Evolutionary conservation across 1,284 basidiomycete genomes (phyloP), one percentile per base, ranked within the genome.

Genomic region (Athelia psychrophila): DNA sequence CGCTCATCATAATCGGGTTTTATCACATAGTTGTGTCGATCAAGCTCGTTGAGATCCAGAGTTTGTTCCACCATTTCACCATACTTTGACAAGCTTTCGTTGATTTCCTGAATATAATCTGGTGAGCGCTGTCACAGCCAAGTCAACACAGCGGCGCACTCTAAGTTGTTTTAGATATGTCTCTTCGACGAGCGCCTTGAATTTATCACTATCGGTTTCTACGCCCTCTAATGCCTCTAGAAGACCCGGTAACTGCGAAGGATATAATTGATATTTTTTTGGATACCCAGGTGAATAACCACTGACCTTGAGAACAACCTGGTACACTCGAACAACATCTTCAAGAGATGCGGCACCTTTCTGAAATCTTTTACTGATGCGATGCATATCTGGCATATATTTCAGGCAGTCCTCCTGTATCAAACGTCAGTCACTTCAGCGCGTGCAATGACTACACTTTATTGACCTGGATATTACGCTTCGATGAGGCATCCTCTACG

Each of bases 271-370:
- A n/a, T 36, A 33, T 6, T 44, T 18, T 18, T 32, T 18, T 2
- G 27, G 19, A 20, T 49, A 19, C 19, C 18, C 2, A 24, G 32
- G 51, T 12, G 42, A 35, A 23, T n/a, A 5, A 27, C 38, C 9
- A 50, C 59, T 12, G 18, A 77, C 77, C 63, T 78, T 77, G 19
- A 76, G 63, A 4, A 94, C 83, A 1, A 94, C 93, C 67, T 99
- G 96, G 67, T 98, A 99, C 0, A 97, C 89, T 10, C 95, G 86
- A 6, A 99, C 94, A 4, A 99, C 94, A 59, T 99, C 96, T 64
- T 99, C 95, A 6, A 99, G 78, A 0, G 84, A 85, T 0, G 95
- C 95, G 1, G 84, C 79, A 0, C 83, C 80, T 57, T 90, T 91
- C 66, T 94, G 91, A 72, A 99, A 96, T 23, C 92, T 83, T 68